A percentile compares a stretch with the other conserved stretches of the same genome.
Conservation (phyloP, 164 flowering plant genomes). For the Liquidambar formosana region DNA sequence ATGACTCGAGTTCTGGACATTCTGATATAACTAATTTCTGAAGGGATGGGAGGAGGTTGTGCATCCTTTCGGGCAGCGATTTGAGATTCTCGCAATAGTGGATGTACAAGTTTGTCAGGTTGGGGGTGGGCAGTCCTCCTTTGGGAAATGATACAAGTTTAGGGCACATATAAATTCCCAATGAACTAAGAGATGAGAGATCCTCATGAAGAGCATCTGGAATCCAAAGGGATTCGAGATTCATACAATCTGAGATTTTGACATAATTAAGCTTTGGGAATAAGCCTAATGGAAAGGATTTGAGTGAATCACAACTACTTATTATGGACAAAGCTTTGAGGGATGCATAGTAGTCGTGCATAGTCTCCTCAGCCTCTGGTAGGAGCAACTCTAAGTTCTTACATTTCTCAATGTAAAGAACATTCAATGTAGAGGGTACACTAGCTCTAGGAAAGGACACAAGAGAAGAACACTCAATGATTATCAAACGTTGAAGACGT, state of each 20-base stretch:
- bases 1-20: conserved; percentile 14
- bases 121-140: conserved; percentile 15
- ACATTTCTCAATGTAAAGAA: neutral
- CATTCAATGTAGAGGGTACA: neutral
- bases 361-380: neutral
- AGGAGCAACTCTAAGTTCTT: neutral
- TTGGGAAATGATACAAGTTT: conserved; percentile 7
- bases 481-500: neutral
- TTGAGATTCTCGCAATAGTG: conserved; percentile 13
- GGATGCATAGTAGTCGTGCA: neutral
- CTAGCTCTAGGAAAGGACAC: neutral
- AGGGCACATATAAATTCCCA: neutral
- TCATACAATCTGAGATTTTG: neutral
- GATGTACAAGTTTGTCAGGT: conserved; percentile 6
- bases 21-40: neutral
- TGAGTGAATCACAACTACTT: neutral
- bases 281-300: conserved; percentile 9
- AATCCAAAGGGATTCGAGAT: conserved; percentile 1
- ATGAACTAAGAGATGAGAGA: neutral
- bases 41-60: conserved; percentile 17
- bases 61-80: conserved; percentile 21
- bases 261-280: conserved; percentile 6
- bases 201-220: neutral
- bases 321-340: neutral
- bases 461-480: neutral